Evolutionary conservation across 2,329 filamentous ascomycete species (phyloP).

Genomic region (Penicillium sp.): DNA sequence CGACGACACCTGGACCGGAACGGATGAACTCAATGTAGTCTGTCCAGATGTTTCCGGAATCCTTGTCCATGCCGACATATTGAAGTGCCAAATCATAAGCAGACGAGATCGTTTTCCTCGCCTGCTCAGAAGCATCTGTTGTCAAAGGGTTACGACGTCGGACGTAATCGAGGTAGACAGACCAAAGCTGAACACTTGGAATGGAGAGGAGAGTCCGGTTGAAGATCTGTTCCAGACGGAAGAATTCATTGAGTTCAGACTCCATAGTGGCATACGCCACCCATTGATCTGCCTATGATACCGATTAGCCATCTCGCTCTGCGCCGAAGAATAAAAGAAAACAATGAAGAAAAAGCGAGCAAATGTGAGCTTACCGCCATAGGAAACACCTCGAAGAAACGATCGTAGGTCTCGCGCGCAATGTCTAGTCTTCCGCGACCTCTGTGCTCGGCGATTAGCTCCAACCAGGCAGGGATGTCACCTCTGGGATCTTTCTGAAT

Average conservation of each 20-base stretch:
- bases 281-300: constrained; percentile 79
- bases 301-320: constrained; percentile 28
- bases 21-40: constrained; percentile 95
- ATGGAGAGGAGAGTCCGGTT: constrained; percentile 72
- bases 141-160: constrained; percentile 84
- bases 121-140: constrained; percentile 69
- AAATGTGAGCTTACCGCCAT: constrained; percentile 66
- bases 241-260: constrained; percentile 76
- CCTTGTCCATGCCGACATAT: constrained; percentile 85
- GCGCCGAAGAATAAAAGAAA: background rate
- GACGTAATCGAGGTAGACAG: constrained; percentile 90
- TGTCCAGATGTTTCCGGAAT: constrained; percentile 84
- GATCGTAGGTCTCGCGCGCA: constrained; percentile 73
- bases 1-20: constrained; percentile 77
- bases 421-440: constrained; percentile 78
- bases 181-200: constrained; percentile 84
- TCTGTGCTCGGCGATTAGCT: constrained; percentile 78
- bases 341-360: background rate
- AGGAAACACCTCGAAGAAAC: constrained; percentile 84
- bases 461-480: constrained; percentile 87
- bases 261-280: constrained; percentile 86
- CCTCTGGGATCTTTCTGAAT: constrained; percentile 89
- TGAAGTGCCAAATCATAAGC: constrained; percentile 91
- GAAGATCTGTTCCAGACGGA: constrained; percentile 78
- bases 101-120: constrained; percentile 73